phyloP scores from a whole-genome alignment of 164 flowering plant species.

The Tetrastigma voinierianum region DNA sequence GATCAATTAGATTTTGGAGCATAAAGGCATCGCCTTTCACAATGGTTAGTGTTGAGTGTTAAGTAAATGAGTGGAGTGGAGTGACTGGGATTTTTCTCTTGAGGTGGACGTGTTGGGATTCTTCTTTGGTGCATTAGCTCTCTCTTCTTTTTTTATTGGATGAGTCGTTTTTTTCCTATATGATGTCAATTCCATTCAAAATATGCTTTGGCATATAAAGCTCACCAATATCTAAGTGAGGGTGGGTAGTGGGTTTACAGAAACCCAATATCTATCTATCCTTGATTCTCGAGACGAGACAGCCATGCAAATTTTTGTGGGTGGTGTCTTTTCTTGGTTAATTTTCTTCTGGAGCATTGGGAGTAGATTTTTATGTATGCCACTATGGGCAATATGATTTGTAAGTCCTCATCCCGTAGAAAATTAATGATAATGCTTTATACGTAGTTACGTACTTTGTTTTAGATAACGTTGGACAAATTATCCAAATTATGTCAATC shows the following conservation, averaged over 20 bases:
- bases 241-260: neutral
- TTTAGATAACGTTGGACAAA: too few species aligned
- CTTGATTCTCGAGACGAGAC: constrained; percentile 1
- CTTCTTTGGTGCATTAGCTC: too few species aligned
- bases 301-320: constrained; percentile 3
- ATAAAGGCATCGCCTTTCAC: too few species aligned
- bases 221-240: constrained; percentile 8
- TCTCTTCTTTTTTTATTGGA: neutral
- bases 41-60: too few species aligned
- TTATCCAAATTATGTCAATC: too few species aligned
- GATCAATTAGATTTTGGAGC: too few species aligned
- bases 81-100: too few species aligned
- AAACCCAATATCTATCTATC: too few species aligned
- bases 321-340: constrained; percentile 7
- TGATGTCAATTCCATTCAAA: constrained; percentile 10
- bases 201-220: constrained; percentile 4
- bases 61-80: too few species aligned
- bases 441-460: too few species aligned
- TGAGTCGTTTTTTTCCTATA: constrained; percentile 6
- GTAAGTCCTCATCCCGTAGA: too few species aligned
- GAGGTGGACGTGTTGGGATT: neutral
- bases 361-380: neutral
- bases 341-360: neutral
- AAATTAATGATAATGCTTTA: too few species aligned
- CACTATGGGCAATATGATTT: neutral